Base-by-base conservation (phyloP, 2,329 filamentous ascomycete species). In the Leptographium lundbergii region DNA sequence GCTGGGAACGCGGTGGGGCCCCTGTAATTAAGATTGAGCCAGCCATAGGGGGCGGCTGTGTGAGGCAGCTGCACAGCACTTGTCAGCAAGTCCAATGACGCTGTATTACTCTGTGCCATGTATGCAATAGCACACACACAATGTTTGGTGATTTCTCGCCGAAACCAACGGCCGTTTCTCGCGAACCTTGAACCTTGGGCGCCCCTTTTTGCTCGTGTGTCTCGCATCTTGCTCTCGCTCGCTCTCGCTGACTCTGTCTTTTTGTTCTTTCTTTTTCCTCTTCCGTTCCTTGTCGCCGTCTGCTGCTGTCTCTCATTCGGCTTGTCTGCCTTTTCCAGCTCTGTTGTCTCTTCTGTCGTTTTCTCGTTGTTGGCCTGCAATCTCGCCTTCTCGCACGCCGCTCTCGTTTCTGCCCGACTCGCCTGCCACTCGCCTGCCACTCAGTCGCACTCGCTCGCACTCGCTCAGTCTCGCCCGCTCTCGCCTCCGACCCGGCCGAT, bases 401-500 rank as follows among this genome's bases (percentile, higher is more conserved):
- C 7, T 42, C 45, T 47, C 27, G 45, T 58, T 29, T 47, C 22
- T 34, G 17, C n/a, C 10, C 14, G 32, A 34, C 32, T 53, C 13
- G 27, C 24, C 14, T n/a, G n/a, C n/a, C n/a, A n/a, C n/a, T n/a
- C n/a, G n/a, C n/a, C n/a, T n/a, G n/a, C n/a, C n/a, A n/a, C n/a
- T n/a, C n/a, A n/a, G n/a, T n/a, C n/a, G n/a, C n/a, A 24, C 17
- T 39, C 29, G 56, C 56, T 29, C 24, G 2, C 53, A 5, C 32
- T 19, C 22, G 29, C 14, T 7, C 17, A 3, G 3, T 34, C 29
- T 32, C 2, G 39, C 29, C 7, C 36, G 34, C 22, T 45, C 50
- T 13, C 24, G 13, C 22, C 25, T 10, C 50, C 27, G 25, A 58
- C 42, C 27, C 50, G 60, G 63, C 65, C 65, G 61, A 69, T 69